phyloP scores from a whole-genome alignment of 75 land plant genomes.

The Sequoia sempervirens region DNA sequence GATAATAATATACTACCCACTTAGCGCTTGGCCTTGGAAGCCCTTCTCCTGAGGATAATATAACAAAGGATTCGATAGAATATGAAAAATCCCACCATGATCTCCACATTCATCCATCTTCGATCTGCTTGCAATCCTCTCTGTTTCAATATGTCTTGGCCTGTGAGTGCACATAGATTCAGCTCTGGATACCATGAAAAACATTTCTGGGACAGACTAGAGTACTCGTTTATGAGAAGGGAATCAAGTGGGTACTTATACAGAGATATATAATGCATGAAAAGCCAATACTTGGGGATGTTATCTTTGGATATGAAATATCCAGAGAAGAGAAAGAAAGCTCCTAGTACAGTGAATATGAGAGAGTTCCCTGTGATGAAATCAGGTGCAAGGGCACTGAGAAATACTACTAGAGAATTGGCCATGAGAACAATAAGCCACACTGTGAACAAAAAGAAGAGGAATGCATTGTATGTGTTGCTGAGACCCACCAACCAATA shows the following conservation, averaged over 20 bases:
- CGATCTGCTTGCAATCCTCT: slow-evolving; percentile 43
- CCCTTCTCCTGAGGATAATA: slow-evolving; percentile 54
- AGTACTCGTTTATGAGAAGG: slow-evolving; percentile 79
- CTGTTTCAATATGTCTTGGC: slow-evolving; percentile 50
- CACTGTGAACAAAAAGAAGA: slow-evolving; percentile 55
- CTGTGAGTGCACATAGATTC: slow-evolving; percentile 50
- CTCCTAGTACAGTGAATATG: slow-evolving; percentile 50
- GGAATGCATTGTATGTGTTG: slow-evolving; percentile 43
- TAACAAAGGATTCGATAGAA: slow-evolving; percentile 69
- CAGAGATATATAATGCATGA: slow-evolving; percentile 85
- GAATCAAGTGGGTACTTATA: slow-evolving; percentile 88
- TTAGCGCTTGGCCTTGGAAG: slow-evolving; percentile 36
- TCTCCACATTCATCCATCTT: slow-evolving; percentile 74
- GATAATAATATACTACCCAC: background rate
- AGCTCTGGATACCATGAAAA: slow-evolving; percentile 35
- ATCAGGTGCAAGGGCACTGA: slow-evolving; percentile 73
- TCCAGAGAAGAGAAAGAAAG: slow-evolving; percentile 92
- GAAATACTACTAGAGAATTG: slow-evolving; percentile 74
- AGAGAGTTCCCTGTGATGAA: slow-evolving; percentile 82
- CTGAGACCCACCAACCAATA: slow-evolving; percentile 69
- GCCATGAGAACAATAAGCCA: slow-evolving; percentile 87
- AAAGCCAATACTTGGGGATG: slow-evolving; percentile 83
- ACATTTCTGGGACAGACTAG: slow-evolving; percentile 37
- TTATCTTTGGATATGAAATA: slow-evolving; percentile 78
- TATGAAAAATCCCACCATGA: slow-evolving; percentile 67